Conservation (phyloP, 345 rosid genomes). For the Microcos paniculata region DNA sequence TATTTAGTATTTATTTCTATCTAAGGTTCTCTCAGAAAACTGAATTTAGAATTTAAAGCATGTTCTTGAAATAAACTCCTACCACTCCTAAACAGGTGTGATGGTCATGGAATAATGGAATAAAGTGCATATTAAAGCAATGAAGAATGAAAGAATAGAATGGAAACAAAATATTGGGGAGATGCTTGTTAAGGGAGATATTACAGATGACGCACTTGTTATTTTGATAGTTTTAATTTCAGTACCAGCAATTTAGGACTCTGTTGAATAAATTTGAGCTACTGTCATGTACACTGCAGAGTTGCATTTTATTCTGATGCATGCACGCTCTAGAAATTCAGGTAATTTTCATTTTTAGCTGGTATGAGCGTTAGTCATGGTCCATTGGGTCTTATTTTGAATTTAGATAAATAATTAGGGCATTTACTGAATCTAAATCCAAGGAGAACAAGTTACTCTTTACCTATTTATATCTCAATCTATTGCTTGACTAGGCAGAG, state of each 20-base stretch:
- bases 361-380: neutral
- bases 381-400: neutral
- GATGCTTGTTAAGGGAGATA: neutral
- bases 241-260: neutral
- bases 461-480: neutral
- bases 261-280: neutral
- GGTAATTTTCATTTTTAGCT: neutral
- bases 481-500: neutral
- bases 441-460: neutral
- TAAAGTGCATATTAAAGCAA: neutral
- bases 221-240: neutral
- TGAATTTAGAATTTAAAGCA: neutral
- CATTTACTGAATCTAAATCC: neutral
- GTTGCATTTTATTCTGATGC: neutral
- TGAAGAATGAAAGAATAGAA: neutral
- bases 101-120: neutral
- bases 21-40: neutral
- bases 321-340: neutral
- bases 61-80: neutral
- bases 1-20: neutral
- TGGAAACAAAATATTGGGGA: neutral
- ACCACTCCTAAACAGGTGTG: neutral
- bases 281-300: neutral
- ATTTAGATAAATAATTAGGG: conserved; percentile 6
- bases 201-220: neutral